Conservation (phyloP, 2,329 filamentous ascomycete species). For the Colletotrichum sp. region DNA sequence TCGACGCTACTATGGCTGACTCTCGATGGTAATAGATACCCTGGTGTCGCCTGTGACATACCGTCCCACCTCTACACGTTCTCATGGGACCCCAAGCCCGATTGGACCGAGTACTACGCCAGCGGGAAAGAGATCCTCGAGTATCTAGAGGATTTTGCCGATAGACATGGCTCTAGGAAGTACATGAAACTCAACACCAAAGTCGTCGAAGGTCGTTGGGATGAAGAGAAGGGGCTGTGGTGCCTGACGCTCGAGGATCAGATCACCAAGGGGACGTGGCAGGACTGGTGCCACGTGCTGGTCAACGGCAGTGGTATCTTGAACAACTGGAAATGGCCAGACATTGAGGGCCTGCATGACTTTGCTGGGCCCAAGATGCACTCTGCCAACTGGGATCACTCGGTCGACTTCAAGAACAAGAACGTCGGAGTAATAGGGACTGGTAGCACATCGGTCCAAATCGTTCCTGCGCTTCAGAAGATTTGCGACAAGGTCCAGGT, state of each 20-base stretch:
- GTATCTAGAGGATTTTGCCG: constrained; percentile 37
- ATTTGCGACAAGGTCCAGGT: constrained; percentile 25
- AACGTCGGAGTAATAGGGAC: constrained; percentile 57
- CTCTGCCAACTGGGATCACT: constrained; percentile 57
- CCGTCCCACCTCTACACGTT: constrained; percentile 25
- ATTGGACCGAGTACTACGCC: constrained; percentile 35
- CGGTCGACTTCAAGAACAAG: constrained; percentile 47
- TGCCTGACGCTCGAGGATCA: constrained; percentile 30
- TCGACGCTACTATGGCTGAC: not conserved
- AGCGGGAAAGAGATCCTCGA: constrained; percentile 28
- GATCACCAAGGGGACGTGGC: constrained; percentile 21
- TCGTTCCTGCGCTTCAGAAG: constrained; percentile 48
- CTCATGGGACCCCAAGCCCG: constrained; percentile 29
- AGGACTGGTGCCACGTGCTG: constrained; percentile 51
- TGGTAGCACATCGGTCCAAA: constrained; percentile 57
- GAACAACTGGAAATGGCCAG: constrained; percentile 57
- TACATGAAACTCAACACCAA: constrained; percentile 49
- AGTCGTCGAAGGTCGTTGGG: constrained; percentile 48
- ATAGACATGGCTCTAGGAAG: constrained; percentile 37
- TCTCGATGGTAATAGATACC: not conserved
- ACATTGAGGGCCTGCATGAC: constrained; percentile 51
- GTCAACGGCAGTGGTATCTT: constrained; percentile 54
- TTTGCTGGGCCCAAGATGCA: constrained; percentile 60
- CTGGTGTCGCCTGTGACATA: constrained; percentile 23
- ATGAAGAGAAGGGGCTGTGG: constrained; percentile 46